Percentiles rank a stretch among this genome's conserved stretches.
Conservation (phyloP, 2,329 filamentous ascomycete genomes). For the Dothidotthia symphoricarpi region DNA sequence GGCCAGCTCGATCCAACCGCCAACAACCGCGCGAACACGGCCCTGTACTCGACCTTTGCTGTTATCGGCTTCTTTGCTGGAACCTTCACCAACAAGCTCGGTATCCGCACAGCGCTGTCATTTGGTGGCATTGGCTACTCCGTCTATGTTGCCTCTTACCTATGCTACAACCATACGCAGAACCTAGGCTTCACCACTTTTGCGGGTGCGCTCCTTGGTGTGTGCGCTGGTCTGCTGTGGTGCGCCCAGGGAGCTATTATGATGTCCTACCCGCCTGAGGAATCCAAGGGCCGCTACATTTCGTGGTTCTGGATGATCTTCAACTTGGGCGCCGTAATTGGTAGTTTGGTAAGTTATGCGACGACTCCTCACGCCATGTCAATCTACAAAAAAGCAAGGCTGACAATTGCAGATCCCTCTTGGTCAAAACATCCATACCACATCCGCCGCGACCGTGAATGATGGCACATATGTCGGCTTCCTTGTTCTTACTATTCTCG, state of each 20-base stretch:
- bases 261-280: conserved; percentile 83
- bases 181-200: conserved; percentile 73
- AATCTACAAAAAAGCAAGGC: conserved; percentile 1
- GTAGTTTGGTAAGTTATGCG: conserved; percentile 59
- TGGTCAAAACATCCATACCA: conserved; percentile 66
- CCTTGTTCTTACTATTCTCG: conserved; percentile 75
- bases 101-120: conserved; percentile 65
- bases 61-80: conserved; percentile 64
- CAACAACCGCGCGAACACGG: conserved; percentile 66
- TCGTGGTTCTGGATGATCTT: conserved; percentile 94
- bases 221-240: conserved; percentile 79
- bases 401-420: conserved; percentile 61
- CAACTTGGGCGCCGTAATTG: conserved; percentile 87
- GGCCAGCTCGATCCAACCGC: conserved; percentile 52
- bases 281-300: conserved; percentile 83
- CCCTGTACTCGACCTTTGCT: conserved; percentile 70
- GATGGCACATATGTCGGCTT: conserved; percentile 89
- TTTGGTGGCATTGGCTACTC: conserved; percentile 76
- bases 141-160: conserved; percentile 69
- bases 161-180: conserved; percentile 66
- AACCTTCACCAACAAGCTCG: conserved; percentile 74
- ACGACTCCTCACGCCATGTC: conserved; percentile 34
- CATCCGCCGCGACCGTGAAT: conserved; percentile 52
- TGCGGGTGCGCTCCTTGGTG: conserved; percentile 71
- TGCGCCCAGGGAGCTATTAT: conserved; percentile 81